Evolutionary conservation across 345 rosid genomes (phyloP).

Genomic region (Eucalyptus curtisii): DNA sequence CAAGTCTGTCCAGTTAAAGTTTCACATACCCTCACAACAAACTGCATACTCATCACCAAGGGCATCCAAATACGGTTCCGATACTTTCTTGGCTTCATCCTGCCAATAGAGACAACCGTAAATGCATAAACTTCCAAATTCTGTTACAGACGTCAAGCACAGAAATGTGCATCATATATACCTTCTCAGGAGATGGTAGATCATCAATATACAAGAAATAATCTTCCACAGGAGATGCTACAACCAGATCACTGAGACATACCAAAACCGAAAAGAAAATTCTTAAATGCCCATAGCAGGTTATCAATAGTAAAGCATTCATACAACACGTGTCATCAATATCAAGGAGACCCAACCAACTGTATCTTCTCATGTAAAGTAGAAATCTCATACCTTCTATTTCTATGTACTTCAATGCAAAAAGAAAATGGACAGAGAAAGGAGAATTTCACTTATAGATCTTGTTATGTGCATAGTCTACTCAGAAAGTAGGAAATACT

Average conservation of each 20-base stretch:
- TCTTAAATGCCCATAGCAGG: neutral
- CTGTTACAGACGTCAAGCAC: neutral
- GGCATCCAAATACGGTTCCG: slow-evolving; percentile 56
- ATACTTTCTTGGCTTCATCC: slow-evolving; percentile 52
- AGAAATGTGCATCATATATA: neutral
- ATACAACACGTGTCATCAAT: neutral
- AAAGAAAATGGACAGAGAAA: neutral
- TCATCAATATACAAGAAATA: slow-evolving; percentile 70
- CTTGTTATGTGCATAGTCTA: neutral
- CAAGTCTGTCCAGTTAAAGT: neutral
- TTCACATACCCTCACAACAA: slow-evolving; percentile 62
- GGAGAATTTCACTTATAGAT: neutral
- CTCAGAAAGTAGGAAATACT: neutral
- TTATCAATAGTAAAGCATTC: neutral
- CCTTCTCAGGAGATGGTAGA: slow-evolving; percentile 63
- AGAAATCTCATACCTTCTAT: neutral
- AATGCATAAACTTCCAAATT: neutral
- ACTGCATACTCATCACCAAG: slow-evolving; percentile 70
- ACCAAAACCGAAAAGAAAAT: neutral
- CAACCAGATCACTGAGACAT: slow-evolving; percentile 74
- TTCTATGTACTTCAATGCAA: neutral
- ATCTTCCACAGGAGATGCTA: slow-evolving; percentile 88
- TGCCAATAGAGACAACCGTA: slow-evolving; percentile 5
- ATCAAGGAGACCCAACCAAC: neutral
- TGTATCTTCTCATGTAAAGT: neutral